A percentile compares a stretch with the other conserved stretches of the same genome.
Evolutionary conservation across 139 green algal genomes (phyloP).

Genomic region (Diplosphaera chodatii): DNA sequence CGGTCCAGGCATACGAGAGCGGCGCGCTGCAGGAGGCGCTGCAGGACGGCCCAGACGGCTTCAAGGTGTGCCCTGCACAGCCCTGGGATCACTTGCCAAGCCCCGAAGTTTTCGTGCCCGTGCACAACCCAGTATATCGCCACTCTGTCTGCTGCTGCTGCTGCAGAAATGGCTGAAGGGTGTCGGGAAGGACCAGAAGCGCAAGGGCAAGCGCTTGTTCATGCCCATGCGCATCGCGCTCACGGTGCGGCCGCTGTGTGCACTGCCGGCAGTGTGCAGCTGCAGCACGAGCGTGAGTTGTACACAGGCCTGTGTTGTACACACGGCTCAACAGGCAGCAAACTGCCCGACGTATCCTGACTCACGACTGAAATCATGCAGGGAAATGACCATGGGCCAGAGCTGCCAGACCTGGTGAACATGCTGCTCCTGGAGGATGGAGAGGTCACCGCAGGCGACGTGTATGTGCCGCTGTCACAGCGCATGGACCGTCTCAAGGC

Average conservation of each 20-base stretch:
- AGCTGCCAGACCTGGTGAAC: slow-evolving; percentile 78
- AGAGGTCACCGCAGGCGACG: slow-evolving; percentile 43
- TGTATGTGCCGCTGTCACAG: slow-evolving; percentile 48
- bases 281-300: too few relatives aligned
- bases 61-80: slow-evolving; percentile 45
- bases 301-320: too few relatives aligned
- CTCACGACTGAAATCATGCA: too few relatives aligned
- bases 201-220: slow-evolving; percentile 98
- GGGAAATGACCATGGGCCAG: slow-evolving; percentile 55
- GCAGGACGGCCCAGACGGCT: slow-evolving; percentile 53
- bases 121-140: too few relatives aligned
- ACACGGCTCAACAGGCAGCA: too few relatives aligned
- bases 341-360: too few relatives aligned
- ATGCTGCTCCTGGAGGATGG: slow-evolving; percentile 58
- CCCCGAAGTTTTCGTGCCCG: too few relatives aligned
- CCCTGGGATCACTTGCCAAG: too few relatives aligned
- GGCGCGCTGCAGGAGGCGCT: slow-evolving; percentile 73
- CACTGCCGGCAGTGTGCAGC: too few relatives aligned
- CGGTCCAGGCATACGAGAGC: slow-evolving; percentile 67
- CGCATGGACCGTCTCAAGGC: slow-evolving; percentile 54
- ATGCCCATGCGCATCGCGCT: slow-evolving; percentile 93
- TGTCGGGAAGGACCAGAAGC: slow-evolving; percentile 85
- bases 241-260: slow-evolving; percentile 81
- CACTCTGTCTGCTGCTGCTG: too few relatives aligned
- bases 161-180: slow-evolving; percentile 82